Percentiles rank a stretch among this genome's conserved stretches.
These are phyloP conservation scores for Zizania palustris DNA, from an alignment of 202 grass and related monocot species.

Conservation along the genomic window DNA sequence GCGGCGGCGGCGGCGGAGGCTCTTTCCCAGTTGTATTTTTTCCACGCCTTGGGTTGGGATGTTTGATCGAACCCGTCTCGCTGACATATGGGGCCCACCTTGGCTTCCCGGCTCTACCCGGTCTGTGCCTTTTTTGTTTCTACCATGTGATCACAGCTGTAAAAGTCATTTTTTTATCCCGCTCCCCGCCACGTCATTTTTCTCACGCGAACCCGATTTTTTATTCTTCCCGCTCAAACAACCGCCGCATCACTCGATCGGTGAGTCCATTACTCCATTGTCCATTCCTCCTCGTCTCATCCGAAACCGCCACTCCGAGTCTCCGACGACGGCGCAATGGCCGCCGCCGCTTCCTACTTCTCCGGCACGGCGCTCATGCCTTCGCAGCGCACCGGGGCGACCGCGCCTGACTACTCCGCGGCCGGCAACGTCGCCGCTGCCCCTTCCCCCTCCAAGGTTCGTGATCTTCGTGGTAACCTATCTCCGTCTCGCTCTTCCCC, in stretches of 20 bases:
- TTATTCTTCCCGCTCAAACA: constrained; percentile 42
- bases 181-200: not conserved
- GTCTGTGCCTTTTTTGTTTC: no score
- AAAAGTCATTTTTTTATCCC: no score
- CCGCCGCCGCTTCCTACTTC: constrained; percentile 41
- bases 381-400: constrained; percentile 9
- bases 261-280: no score
- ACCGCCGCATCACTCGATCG: not conserved
- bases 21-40: not conserved
- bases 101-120: no score
- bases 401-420: not conserved
- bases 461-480: not conserved
- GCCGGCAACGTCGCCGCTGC: not conserved
- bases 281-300: constrained; percentile 8
- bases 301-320: constrained; percentile 6
- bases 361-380: constrained; percentile 42
- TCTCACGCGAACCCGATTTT: not conserved
- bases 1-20: constrained; percentile 12
- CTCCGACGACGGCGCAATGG: constrained; percentile 27
- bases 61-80: not conserved
- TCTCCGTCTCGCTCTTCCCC: not conserved
- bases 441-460: constrained; percentile 48
- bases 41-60: not conserved
- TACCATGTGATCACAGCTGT: no score
- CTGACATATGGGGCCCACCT: not conserved